Base-by-base conservation (phyloP, 2,329 filamentous ascomycete genomes). In the Fusarium ramigenum region DNA sequence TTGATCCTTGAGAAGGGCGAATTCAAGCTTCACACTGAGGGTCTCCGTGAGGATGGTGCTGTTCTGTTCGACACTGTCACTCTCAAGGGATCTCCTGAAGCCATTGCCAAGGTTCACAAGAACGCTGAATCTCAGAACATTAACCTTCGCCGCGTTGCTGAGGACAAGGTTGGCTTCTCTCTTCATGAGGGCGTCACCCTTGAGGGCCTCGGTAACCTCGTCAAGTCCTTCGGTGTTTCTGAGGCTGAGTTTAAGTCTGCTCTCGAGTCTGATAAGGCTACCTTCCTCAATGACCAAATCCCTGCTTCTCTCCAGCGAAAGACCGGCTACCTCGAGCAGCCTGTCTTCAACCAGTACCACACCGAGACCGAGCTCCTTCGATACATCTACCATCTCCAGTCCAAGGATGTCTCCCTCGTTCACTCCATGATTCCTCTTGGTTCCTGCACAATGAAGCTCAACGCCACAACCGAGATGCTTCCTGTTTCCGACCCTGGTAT, bases 381-480 rank as follows among this genome's bases (percentile, higher is more conserved):
- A 57, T 98, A 98, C 84, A 97, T 98, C 77, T 89, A 96, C 80
- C 94, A 97, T 81, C 87, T 98, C 12, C 93, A 97, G 81, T 97
- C 95, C 46, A 97, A 97, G 85, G 96, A 98, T 81, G 86, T 98
- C 10, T 98, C 96, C 3, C 88, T 98, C 6, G 93, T 95, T 4
- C 96, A 98, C 84, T 97, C 95, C 11, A 98, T 98, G 96, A 98
- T 98, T 70, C 94, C 96, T 5, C 89, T 98, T 5, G 96, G 96
- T 19, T 98, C 96, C 4, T 98, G 96, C 86, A 98, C 96, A 14
- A 98, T 98, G 96, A 98, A 98, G 87, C 90, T 97, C 58, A 98
- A 98, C 81, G 93, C 93, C 54, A 96, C 95, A 11, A 93, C 94
- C 2, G 94, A 98, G 84, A 98, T 98, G 96, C 89, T 93, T 15